These are phyloP conservation scores for Penicillium bovifimosum DNA, from an alignment of 495 filamentous ascomycete genomes.

Conservation along the genomic window DNA sequence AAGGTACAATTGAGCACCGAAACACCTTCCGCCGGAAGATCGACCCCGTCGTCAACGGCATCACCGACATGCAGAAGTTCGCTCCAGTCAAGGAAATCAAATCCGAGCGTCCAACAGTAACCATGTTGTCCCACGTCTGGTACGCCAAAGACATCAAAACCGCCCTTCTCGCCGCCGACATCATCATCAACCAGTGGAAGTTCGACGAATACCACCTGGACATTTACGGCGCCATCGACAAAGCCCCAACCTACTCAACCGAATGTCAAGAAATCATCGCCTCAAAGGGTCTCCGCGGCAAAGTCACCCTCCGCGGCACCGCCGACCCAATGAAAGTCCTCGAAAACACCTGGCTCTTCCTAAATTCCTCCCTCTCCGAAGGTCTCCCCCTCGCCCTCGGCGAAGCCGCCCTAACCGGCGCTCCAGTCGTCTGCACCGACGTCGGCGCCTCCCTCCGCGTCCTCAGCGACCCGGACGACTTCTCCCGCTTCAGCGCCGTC, in stretches of 20 bases:
- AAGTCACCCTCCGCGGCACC: constrained; percentile 52
- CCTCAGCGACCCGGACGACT: constrained; percentile 55
- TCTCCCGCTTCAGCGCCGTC: constrained; percentile 54
- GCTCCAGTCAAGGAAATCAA: constrained; percentile 54
- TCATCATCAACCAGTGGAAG: constrained; percentile 62
- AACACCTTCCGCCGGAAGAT: constrained; percentile 57
- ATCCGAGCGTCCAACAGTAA: constrained; percentile 53
- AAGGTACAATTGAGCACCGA: constrained; percentile 53
- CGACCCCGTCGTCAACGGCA: constrained; percentile 64
- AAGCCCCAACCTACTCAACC: constrained; percentile 53
- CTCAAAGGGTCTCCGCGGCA: constrained; percentile 49
- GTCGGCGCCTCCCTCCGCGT: constrained; percentile 60
- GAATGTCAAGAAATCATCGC: constrained; percentile 60
- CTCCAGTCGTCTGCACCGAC: constrained; percentile 60
- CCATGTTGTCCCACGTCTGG: constrained; percentile 61
- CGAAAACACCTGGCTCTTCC: constrained; percentile 59
- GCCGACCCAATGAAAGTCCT: constrained; percentile 53
- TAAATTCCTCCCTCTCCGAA: constrained; percentile 63
- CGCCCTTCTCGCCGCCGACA: constrained; percentile 56
- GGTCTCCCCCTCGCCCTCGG: constrained; percentile 61
- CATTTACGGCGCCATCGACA: constrained; percentile 59
- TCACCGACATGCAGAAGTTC: constrained; percentile 61
- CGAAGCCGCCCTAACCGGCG: constrained; percentile 59
- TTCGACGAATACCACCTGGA: constrained; percentile 58
- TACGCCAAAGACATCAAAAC: constrained; percentile 64